Percentiles rank a stretch among this genome's conserved stretches.
Evolutionary conservation across 441 rosid genomes (phyloP).

Genomic region (Brassica balearica): DNA sequence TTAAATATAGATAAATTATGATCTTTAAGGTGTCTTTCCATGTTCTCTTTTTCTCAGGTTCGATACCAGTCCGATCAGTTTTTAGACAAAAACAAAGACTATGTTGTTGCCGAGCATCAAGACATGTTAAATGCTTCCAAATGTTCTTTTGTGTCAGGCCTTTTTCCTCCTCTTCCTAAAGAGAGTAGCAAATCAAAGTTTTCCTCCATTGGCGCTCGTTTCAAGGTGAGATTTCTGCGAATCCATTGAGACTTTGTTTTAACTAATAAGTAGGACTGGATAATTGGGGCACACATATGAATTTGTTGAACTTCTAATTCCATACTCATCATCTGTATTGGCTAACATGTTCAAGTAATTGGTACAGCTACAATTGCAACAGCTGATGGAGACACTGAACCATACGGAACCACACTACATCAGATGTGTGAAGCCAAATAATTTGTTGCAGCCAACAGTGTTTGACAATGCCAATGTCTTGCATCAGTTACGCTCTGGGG

Average conservation of each 20-base stretch:
- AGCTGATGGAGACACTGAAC: conserved; percentile 85
- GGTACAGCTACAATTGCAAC: conserved; percentile 87
- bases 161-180: conserved; percentile 64
- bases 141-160: conserved; percentile 67
- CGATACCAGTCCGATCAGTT: conserved; percentile 75
- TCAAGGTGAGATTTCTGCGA: conserved; percentile 58
- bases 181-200: conserved; percentile 73
- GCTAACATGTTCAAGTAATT: conserved; percentile 46
- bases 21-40: conserved; percentile 37
- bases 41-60: conserved; percentile 56
- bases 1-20: neutral
- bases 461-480: conserved; percentile 72
- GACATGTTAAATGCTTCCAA: conserved; percentile 69
- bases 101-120: conserved; percentile 80
- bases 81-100: conserved; percentile 82
- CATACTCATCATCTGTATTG: conserved; percentile 37
- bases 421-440: conserved; percentile 97
- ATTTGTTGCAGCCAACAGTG: conserved; percentile 64
- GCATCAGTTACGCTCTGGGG: conserved; percentile 96
- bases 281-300: neutral
- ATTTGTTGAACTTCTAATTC: conserved; percentile 21
- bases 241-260: neutral
- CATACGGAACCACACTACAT: conserved; percentile 90
- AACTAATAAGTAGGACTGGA: conserved; percentile 3
- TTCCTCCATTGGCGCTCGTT: conserved; percentile 76